Base-by-base conservation (phyloP, 768 basidiomycete genomes). In the Russula sp. region DNA sequence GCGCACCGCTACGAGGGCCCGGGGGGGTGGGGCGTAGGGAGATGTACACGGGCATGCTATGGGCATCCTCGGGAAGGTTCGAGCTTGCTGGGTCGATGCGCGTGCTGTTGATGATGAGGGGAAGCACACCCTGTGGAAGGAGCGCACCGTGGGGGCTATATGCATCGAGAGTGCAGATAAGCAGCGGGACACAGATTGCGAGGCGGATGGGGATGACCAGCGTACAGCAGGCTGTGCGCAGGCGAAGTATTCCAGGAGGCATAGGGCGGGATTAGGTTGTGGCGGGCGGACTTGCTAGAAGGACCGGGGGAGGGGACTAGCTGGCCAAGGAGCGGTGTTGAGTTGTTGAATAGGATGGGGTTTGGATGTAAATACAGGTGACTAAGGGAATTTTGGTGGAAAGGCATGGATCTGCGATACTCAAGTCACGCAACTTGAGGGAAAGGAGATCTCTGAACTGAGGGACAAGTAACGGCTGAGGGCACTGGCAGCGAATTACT, bases 171-270 rank as follows among this genome's bases (percentile, higher is more conserved):
- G 55, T 65, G 55, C 58, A 66, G 39, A 66, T 61, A 37, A 66
- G 66, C 4, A 64, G 63, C 6, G 66, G 66, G 22, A 66, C 54
- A 48, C 66, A 64, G 39, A 66, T 47, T 4, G 66, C 66, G 34
- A 66, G 57, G 50, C 66, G 66, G 44, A 66, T 14, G 32, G 66
- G 66, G 59, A 66, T 34, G 57, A 64, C 62, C 13, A 66, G 57
- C 8, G 66, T 56, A 22, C 55, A 59, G 55, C 66, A 66, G 31
- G 51, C 66, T 3, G 53, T 65, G 14, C 59, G 66, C 2, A 66
- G 58, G 32, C 55, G 63, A 18, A 65, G 42, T 14, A 66, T 57
- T 45, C 64, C 64, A n/a, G 64, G 64, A 16, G 55, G 13, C 64
- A 63, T 63, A 6, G 35, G 16, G 35, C 4, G 22, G 45, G 40